Conservation (phyloP, 176 grass and related monocot species). For the Poa annua region DNA sequence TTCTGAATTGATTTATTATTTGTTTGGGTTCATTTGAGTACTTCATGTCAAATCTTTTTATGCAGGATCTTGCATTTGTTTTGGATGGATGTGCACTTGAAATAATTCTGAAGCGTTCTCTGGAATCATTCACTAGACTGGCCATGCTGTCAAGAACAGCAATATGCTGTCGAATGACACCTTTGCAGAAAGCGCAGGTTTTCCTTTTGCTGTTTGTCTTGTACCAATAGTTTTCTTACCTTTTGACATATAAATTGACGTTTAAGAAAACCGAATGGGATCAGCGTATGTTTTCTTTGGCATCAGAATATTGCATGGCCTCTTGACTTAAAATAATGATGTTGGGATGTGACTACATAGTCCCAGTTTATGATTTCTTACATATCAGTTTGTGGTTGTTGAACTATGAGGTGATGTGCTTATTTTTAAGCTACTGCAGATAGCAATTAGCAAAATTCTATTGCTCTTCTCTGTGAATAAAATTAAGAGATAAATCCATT, state of each 20-base stretch:
- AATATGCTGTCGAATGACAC: constrained; percentile 87
- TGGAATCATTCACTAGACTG: constrained; percentile 75
- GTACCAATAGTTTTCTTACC: constrained; percentile 17
- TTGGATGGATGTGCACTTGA: constrained; percentile 93
- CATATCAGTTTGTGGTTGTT: neutral
- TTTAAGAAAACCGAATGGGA: neutral
- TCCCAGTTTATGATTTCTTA: neutral
- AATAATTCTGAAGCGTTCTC: constrained; percentile 81
- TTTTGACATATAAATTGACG: constrained; percentile 13
- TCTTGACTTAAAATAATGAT: constrained; percentile 18
- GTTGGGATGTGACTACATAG: neutral
- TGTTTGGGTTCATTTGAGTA: constrained; percentile 16
- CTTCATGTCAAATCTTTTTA: constrained; percentile 37
- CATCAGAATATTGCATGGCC: constrained; percentile 10
- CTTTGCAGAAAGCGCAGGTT: constrained; percentile 96
- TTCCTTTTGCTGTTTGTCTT: constrained; percentile 13
- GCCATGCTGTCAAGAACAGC: constrained; percentile 81
- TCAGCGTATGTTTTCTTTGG: neutral
- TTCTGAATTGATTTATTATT: constrained; percentile 28
- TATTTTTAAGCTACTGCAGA: neutral
- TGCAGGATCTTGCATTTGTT: constrained; percentile 84
- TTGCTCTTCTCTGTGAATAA: neutral
- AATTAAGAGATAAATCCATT: constrained; percentile 2
- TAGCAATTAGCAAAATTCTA: neutral
- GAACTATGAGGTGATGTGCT: neutral